phyloP scores from a whole-genome alignment of 331 rosid species.

The Malus hybrid region DNA sequence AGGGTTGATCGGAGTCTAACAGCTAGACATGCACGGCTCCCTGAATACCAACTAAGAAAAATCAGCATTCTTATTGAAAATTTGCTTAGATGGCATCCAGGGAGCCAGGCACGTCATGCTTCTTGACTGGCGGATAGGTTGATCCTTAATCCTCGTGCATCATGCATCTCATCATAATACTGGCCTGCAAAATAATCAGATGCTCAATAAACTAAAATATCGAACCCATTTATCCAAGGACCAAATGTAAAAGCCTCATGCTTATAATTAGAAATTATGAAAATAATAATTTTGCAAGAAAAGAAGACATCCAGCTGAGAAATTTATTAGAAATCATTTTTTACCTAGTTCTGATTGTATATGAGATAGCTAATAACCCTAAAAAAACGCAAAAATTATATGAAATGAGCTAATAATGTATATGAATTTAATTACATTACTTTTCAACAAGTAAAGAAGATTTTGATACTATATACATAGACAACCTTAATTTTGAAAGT shows the following conservation, averaged over 20 bases:
- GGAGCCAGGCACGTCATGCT: constrained; percentile 24
- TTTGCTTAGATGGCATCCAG: constrained; percentile 29
- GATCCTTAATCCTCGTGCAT: neutral
- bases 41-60: constrained; percentile 18
- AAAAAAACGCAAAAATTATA: too few relatives aligned
- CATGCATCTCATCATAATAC: neutral
- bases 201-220: neutral
- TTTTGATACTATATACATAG: too few relatives aligned
- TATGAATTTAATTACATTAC: too few relatives aligned
- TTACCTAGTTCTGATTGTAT: neutral
- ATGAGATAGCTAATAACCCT: neutral
- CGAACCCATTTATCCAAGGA: neutral
- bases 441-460: neutral
- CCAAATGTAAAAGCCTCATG: too few relatives aligned
- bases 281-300: neutral
- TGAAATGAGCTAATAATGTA: too few relatives aligned
- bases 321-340: neutral
- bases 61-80: neutral
- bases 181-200: neutral
- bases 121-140: neutral
- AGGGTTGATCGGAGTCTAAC: neutral
- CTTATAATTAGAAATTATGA: neutral
- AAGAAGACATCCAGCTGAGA: neutral
- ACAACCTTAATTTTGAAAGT: neutral
- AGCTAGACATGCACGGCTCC: constrained; percentile 15